These are phyloP conservation scores for Setomelanomma holmii DNA, from an alignment of 2,329 filamentous ascomycete species.

Conservation along the genomic window DNA sequence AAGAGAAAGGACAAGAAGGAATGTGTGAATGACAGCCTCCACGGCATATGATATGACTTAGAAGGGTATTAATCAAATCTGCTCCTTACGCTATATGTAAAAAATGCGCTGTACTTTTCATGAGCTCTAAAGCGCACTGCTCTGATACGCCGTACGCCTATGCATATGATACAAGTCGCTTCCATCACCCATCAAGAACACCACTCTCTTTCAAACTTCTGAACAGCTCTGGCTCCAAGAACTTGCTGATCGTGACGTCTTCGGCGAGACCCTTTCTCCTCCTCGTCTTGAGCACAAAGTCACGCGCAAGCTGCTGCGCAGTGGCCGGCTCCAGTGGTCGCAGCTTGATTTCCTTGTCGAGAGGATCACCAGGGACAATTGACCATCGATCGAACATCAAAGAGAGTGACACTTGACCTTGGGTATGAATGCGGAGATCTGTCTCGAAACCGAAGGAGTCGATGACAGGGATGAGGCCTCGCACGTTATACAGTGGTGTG, in stretches of 20 bases:
- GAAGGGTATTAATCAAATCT: neutral
- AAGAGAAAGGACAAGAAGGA: neutral
- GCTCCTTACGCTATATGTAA: neutral
- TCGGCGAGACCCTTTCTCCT: slow-evolving; percentile 92
- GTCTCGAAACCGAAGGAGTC: slow-evolving; percentile 99
- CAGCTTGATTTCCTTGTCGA: slow-evolving; percentile 84
- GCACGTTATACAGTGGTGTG: slow-evolving; percentile 90
- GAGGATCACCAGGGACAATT: slow-evolving; percentile 92
- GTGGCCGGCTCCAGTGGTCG: slow-evolving; percentile 85
- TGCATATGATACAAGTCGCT: slow-evolving; percentile 14
- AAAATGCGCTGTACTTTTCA: slow-evolving; percentile 4
- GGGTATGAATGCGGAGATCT: slow-evolving; percentile 92
- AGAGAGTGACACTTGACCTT: slow-evolving; percentile 88
- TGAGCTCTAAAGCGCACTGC: neutral
- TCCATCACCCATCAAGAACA: slow-evolving; percentile 68
- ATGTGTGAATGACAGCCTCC: neutral
- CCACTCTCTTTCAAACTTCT: slow-evolving; percentile 87
- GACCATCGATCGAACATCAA: slow-evolving; percentile 96
- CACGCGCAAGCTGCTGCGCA: slow-evolving; percentile 87
- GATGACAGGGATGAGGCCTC: slow-evolving; percentile 91
- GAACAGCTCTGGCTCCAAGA: slow-evolving; percentile 93
- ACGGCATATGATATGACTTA: neutral
- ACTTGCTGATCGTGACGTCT: slow-evolving; percentile 94
- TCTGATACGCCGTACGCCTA: slow-evolving; percentile 15
- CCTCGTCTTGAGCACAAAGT: slow-evolving; percentile 96